A percentile compares a stretch with the other conserved stretches of the same genome.
Evolutionary conservation across 148 eudicot species (phyloP).

Genomic region (Dysphania ambrosioides): DNA sequence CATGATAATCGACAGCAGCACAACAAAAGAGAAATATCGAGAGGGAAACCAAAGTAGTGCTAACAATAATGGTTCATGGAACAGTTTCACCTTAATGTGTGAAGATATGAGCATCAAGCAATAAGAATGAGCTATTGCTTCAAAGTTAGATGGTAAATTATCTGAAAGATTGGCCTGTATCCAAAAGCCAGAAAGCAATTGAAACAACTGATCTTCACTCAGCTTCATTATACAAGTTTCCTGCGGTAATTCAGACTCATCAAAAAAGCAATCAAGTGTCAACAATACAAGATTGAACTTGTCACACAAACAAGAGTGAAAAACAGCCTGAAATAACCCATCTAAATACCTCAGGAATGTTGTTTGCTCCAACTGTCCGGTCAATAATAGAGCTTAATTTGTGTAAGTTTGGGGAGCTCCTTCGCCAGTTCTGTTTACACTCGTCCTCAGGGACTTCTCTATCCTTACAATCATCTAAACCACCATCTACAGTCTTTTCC

Average conservation of each 20-base stretch:
- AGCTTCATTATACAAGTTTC: conserved; percentile 64
- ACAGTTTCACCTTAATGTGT: conserved; percentile 50
- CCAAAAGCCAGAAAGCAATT: conserved; percentile 84
- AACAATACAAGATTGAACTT: neutral
- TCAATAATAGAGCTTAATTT: conserved; percentile 65
- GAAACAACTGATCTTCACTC: conserved; percentile 76
- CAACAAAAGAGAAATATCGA: neutral
- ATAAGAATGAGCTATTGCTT: conserved; percentile 88
- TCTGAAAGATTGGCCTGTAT: conserved; percentile 81
- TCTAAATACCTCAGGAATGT: conserved; percentile 46
- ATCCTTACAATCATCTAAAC: conserved; percentile 45
- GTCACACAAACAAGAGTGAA: neutral
- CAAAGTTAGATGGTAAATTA: conserved; percentile 72
- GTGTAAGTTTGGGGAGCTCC: conserved; percentile 62
- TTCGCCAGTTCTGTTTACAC: conserved; percentile 49
- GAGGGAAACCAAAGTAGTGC: neutral
- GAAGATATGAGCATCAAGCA: conserved; percentile 69
- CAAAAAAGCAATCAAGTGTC: neutral
- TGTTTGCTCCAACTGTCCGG: conserved; percentile 52
- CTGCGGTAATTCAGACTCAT: conserved; percentile 35
- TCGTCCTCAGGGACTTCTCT: conserved; percentile 51
- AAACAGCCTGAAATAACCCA: neutral
- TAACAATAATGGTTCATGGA: neutral
- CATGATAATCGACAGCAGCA: neutral
- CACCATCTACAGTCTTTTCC: conserved; percentile 36